A percentile compares a stretch with the other conserved stretches of the same genome.
These are phyloP conservation scores for Podospora pseudoanserina DNA, from an alignment of 495 filamentous ascomycete genomes.

Conservation along the genomic window DNA sequence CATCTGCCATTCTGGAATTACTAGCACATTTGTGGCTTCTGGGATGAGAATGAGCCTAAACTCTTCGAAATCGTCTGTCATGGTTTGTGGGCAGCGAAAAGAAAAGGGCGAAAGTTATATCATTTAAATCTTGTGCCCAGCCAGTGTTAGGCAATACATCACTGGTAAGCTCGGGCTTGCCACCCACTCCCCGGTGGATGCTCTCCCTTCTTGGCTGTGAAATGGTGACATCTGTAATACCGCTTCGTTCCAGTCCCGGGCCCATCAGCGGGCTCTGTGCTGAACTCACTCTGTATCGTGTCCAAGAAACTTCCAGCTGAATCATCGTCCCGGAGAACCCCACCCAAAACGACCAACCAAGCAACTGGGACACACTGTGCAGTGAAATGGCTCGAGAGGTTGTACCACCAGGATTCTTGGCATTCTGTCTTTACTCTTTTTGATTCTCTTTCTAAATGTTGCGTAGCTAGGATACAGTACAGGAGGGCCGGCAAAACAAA, in stretches of 20 bases:
- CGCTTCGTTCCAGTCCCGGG: neutral
- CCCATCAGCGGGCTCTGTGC: neutral
- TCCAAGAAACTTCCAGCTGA: neutral
- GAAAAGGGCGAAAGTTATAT: neutral
- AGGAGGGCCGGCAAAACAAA: neutral
- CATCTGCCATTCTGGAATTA: neutral
- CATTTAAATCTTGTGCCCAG: neutral
- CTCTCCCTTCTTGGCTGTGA: no score
- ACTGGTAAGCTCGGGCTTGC: neutral
- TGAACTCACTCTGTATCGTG: neutral
- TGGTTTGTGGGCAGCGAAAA: neutral
- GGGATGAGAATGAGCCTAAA: neutral
- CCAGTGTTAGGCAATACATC: neutral
- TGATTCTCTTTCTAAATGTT: neutral
- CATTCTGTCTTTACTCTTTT: neutral
- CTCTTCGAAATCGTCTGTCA: neutral
- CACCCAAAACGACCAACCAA: neutral
- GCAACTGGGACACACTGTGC: neutral
- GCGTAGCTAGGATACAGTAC: neutral
- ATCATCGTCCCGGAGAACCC: neutral
- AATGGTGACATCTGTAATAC: neutral
- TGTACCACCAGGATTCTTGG: neutral
- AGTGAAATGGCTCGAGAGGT: neutral
- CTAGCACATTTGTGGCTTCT: neutral
- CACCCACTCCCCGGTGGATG: neutral